Evolutionary conservation across 2,329 filamentous ascomycete genomes (phyloP).

Genomic region (Dactylellina drechsleri): DNA sequence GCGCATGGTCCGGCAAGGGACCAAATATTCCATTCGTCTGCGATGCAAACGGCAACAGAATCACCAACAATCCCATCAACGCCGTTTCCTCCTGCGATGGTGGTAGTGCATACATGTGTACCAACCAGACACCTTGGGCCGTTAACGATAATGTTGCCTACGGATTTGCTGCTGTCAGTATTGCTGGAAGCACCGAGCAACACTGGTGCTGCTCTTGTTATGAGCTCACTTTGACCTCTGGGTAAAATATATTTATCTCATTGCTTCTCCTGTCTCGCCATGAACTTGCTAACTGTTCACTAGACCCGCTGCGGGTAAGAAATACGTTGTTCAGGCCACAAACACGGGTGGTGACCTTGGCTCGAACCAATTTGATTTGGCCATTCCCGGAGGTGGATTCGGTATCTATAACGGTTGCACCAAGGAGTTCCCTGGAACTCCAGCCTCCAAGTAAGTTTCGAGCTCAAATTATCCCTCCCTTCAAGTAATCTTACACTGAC

Average conservation of each 20-base stretch:
- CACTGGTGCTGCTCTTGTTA: slow-evolving; percentile 76
- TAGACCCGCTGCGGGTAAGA: slow-evolving; percentile 69
- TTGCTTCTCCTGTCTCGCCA: not conserved
- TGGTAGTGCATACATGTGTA: slow-evolving; percentile 71
- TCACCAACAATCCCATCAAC: slow-evolving; percentile 50
- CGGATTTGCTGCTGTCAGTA: slow-evolving; percentile 72
- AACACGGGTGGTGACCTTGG: slow-evolving; percentile 71
- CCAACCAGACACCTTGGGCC: slow-evolving; percentile 71
- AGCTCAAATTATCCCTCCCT: not conserved
- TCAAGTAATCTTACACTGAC: slow-evolving; percentile 48
- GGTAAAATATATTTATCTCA: slow-evolving; percentile 22
- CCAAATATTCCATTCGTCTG: slow-evolving; percentile 49
- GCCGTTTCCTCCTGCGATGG: slow-evolving; percentile 66
- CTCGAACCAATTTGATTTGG: slow-evolving; percentile 70
- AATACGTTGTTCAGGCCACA: slow-evolving; percentile 72
- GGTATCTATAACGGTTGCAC: slow-evolving; percentile 69
- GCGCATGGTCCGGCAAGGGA: slow-evolving; percentile 62
- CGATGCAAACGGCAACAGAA: slow-evolving; percentile 46
- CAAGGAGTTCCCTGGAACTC: slow-evolving; percentile 62
- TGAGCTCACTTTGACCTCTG: slow-evolving; percentile 68
- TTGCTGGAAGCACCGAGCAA: slow-evolving; percentile 68
- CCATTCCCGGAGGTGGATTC: slow-evolving; percentile 63
- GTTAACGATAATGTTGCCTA: slow-evolving; percentile 70
- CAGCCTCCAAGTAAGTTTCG: slow-evolving; percentile 38
- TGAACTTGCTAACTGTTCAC: not conserved